Base-by-base conservation (phyloP, 495 filamentous ascomycete genomes). In the Bacidia gigantensis region DNA sequence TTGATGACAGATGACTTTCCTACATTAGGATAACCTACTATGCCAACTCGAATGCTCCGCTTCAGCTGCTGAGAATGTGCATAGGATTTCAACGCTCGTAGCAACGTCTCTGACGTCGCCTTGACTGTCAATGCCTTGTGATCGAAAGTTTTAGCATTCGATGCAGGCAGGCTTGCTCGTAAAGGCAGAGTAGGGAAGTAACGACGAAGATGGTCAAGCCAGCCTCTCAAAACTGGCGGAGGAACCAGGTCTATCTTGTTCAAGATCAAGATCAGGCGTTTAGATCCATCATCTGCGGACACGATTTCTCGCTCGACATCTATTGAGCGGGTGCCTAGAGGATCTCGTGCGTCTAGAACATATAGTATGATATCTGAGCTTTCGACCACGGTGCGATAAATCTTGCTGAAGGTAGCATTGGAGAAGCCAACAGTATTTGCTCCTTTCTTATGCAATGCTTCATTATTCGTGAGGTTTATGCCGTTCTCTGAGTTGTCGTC, bases 1-100 rank as follows among this genome's bases (percentile, higher is more conserved):
- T 97, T 97, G 76, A 97, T 95, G 56, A 97, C 86, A 44, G 88
- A 94, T 14, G 87, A 94, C 68, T 97, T 97, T 65, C 90, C 90
- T 55, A 95, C 90, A 67, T 97, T 97, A 54, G 90, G 90, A 69
- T 95, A 95, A 40, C 90, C 90, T 61, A 97, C 89, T 44, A 97
- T 83, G 57, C 90, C 90, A 51, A 97, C 89, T 42, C 83, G 87
- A 62, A 92, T 81, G 49, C 89, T 81, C 44, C 90, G 83, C 72
- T 93, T 93, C 56, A 95, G 72, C 58, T 89, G 80, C 67, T 83
- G 84, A 53, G 76, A 74, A 53, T 84, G 78, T n/a, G 89, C 86
- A 64, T 86, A 95, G 24, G 84, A 79, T 72, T 97, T 97, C 44
- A 97, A 79, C 1, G 89, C 83, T 49, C 81, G 85, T 73, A 97